These are phyloP conservation scores for Stramenopiles sp. DNA, from an alignment of 352 stramenopile species.

Conservation along the genomic window DNA sequence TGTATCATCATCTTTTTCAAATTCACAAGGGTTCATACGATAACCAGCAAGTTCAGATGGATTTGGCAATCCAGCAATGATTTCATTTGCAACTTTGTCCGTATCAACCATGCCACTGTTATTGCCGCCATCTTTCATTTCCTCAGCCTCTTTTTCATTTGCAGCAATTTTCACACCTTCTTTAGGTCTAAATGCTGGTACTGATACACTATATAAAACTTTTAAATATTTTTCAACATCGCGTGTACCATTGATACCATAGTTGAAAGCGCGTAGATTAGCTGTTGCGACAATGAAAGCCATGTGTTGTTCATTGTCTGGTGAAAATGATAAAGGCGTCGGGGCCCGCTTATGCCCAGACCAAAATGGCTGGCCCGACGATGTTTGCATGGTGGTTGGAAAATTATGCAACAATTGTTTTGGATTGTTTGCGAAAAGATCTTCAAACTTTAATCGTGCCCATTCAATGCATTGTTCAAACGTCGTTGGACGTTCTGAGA, in stretches of 20 bases:
- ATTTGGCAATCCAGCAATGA: slow-evolving; percentile 57
- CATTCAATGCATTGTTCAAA: slow-evolving; percentile 92
- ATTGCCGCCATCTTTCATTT: slow-evolving; percentile 27
- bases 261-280: slow-evolving; percentile 79
- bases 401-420: slow-evolving; percentile 95
- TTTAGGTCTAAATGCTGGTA: slow-evolving; percentile 71
- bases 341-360: slow-evolving; percentile 87
- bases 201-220: slow-evolving; percentile 52
- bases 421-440: slow-evolving; percentile 93
- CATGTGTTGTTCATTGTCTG: slow-evolving; percentile 68
- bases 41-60: slow-evolving; percentile 46
- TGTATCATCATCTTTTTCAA: slow-evolving; percentile 94
- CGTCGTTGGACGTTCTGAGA: slow-evolving; percentile 58
- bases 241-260: slow-evolving; percentile 54
- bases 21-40: slow-evolving; percentile 78
- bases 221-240: slow-evolving; percentile 49
- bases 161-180: slow-evolving; percentile 92
- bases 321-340: slow-evolving; percentile 71
- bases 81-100: slow-evolving; percentile 40
- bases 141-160: slow-evolving; percentile 88
- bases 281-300: slow-evolving; percentile 84
- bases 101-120: slow-evolving; percentile 39
- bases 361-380: slow-evolving; percentile 89
- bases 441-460: slow-evolving; percentile 89
- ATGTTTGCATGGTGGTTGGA: slow-evolving; percentile 66